These are phyloP conservation scores for Trichoderma brevicompactum DNA, from an alignment of 2,329 filamentous ascomycete genomes.

Conservation along the genomic window DNA sequence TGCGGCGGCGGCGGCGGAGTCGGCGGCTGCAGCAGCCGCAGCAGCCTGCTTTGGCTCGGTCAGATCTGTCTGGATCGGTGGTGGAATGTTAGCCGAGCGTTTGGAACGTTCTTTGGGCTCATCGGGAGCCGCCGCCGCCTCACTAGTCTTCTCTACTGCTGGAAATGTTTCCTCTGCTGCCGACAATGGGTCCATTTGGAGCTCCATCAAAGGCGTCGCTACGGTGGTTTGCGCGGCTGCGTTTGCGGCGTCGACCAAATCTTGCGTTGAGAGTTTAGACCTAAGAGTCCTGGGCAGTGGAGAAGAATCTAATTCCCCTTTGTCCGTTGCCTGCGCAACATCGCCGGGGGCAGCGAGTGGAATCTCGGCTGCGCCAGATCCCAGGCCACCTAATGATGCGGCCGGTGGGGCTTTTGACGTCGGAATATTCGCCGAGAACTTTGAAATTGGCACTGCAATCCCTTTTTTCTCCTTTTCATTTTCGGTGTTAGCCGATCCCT, in stretches of 20 bases:
- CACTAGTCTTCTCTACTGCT: slow-evolving; percentile 30
- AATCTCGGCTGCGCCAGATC: slow-evolving; percentile 32
- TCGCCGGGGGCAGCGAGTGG: slow-evolving; percentile 29
- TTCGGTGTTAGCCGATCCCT: slow-evolving; percentile 19
- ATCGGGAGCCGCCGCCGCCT: slow-evolving; percentile 37
- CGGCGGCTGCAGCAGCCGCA: too few relatives aligned
- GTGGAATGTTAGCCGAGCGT: slow-evolving; percentile 51
- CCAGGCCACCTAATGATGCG: slow-evolving; percentile 26
- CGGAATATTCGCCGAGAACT: slow-evolving; percentile 33
- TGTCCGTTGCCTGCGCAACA: slow-evolving; percentile 30
- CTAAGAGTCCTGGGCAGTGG: slow-evolving; percentile 28
- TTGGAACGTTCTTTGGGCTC: slow-evolving; percentile 39
- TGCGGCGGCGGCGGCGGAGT: too few relatives aligned
- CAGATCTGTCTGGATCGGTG: slow-evolving; percentile 58
- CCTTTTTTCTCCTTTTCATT: slow-evolving; percentile 27
- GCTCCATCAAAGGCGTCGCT: slow-evolving; percentile 12
- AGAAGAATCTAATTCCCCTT: slow-evolving; percentile 29
- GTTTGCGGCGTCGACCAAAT: slow-evolving; percentile 34
- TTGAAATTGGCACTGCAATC: slow-evolving; percentile 31
- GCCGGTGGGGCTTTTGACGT: slow-evolving; percentile 24
- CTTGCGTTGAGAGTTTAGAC: slow-evolving; percentile 39
- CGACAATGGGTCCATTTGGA: background rate
- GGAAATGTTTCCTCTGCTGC: slow-evolving; percentile 3
- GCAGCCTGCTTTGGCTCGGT: slow-evolving; percentile 35
- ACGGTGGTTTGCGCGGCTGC: slow-evolving; percentile 29